A percentile compares a stretch with the other conserved stretches of the same genome.
Evolutionary conservation across 352 stramenopile species (phyloP).

Genomic region (Phytophthora cryptogea): DNA sequence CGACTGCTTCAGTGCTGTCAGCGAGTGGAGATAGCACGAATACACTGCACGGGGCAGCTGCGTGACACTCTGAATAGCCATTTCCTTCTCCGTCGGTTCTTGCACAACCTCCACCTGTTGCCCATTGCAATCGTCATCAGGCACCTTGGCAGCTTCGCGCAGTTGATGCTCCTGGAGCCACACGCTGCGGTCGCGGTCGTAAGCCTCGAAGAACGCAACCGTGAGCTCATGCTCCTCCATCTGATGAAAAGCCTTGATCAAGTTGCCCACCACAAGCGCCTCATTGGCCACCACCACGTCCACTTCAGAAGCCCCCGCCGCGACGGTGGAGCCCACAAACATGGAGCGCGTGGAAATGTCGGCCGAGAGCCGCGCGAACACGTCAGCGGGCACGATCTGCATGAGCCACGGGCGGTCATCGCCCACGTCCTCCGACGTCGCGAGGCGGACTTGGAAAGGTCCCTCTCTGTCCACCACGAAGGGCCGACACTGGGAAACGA

Average conservation of each 20-base stretch:
- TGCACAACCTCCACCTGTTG: neutral
- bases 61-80: slow-evolving; percentile 19
- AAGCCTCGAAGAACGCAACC: slow-evolving; percentile 41
- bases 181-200: slow-evolving; percentile 35
- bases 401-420: slow-evolving; percentile 19
- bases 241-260: slow-evolving; percentile 32
- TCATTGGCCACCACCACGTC: slow-evolving; percentile 43
- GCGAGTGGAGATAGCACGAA: slow-evolving; percentile 34
- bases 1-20: slow-evolving; percentile 29
- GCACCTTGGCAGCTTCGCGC: slow-evolving; percentile 19
- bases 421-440: slow-evolving; percentile 3
- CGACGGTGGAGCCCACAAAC: slow-evolving; percentile 30
- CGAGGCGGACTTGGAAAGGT: slow-evolving; percentile 13
- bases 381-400: slow-evolving; percentile 42
- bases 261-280: slow-evolving; percentile 23
- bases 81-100: neutral
- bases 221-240: slow-evolving; percentile 31
- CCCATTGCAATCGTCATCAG: neutral
- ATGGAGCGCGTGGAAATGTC: slow-evolving; percentile 23
- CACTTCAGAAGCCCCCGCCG: neutral
- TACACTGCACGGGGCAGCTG: slow-evolving; percentile 25
- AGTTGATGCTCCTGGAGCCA: slow-evolving; percentile 38
- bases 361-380: slow-evolving; percentile 33
- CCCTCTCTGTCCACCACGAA: slow-evolving; percentile 29
- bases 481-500: slow-evolving; percentile 31